phyloP scores from a whole-genome alignment of 108 stramenopile genomes.

The Seminavis robusta region DNA sequence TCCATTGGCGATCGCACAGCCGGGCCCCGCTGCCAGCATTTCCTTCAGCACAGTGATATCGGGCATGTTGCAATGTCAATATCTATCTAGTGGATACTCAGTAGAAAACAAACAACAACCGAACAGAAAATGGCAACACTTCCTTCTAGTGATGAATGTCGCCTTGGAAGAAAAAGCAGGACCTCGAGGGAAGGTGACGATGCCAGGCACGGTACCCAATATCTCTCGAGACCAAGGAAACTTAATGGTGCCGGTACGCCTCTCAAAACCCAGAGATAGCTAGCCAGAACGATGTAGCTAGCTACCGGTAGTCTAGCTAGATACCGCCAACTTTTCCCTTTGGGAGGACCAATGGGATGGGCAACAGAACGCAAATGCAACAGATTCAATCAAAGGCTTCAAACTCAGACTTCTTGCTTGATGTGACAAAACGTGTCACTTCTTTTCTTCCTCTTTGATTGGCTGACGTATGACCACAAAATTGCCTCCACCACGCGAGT shows the following conservation, averaged over 20 bases:
- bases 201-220: background rate
- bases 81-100: background rate
- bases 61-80: background rate
- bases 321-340: background rate
- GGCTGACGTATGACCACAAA: too few relatives aligned
- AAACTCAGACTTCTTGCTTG: background rate
- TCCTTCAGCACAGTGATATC: constrained; percentile 20
- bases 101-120: too few relatives aligned
- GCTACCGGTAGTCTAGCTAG: background rate
- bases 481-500: too few relatives aligned
- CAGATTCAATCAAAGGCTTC: background rate
- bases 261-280: background rate
- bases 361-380: background rate
- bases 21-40: constrained; percentile 37
- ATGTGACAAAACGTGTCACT: background rate
- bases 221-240: too few relatives aligned
- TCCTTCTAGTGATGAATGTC: background rate
- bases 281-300: background rate
- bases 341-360: background rate
- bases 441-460: too few relatives aligned
- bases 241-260: background rate
- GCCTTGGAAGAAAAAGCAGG: background rate
- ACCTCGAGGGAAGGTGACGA: background rate
- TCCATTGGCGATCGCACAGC: constrained; percentile 45
- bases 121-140: too few relatives aligned